Evolutionary conservation across 208 protist genomes (phyloP).

Genomic region (Lotmaria passim): DNA sequence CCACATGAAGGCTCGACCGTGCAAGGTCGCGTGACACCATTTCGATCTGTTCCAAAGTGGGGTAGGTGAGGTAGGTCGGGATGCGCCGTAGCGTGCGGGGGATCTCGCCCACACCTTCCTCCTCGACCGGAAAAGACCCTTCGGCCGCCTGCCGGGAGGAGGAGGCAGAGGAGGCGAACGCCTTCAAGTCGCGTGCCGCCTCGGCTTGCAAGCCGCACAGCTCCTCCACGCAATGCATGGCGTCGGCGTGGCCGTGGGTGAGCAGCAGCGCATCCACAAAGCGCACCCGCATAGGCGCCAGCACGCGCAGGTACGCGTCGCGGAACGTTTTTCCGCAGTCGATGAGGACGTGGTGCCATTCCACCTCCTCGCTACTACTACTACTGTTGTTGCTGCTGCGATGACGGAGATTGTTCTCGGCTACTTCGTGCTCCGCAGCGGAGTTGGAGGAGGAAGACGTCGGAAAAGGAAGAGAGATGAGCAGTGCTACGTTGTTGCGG

Average conservation of each 20-base stretch:
- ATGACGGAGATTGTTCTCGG: too few relatives aligned
- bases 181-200: conserved; percentile 19
- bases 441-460: conserved; percentile 9
- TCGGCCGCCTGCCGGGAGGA: background rate
- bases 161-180: background rate
- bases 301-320: conserved; percentile 84
- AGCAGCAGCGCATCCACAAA: conserved; percentile 82
- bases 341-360: conserved; percentile 63
- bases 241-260: conserved; percentile 90
- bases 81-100: conserved; percentile 45
- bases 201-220: conserved; percentile 82
- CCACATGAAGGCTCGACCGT: conserved; percentile 27
- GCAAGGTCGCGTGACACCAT: conserved; percentile 55
- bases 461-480: conserved; percentile 55
- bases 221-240: conserved; percentile 84
- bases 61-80: conserved; percentile 58
- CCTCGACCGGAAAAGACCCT: background rate
- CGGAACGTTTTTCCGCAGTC: conserved; percentile 93
- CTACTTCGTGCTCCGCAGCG: too few relatives aligned
- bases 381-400: too few relatives aligned
- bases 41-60: conserved; percentile 59
- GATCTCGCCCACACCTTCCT: background rate
- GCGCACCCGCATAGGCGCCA: conserved; percentile 57
- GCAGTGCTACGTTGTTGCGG: conserved; percentile 81
- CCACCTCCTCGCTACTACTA: conserved; percentile 9